phyloP scores from a whole-genome alignment of 345 rosid species.

The Eucalyptus leucophloia region DNA sequence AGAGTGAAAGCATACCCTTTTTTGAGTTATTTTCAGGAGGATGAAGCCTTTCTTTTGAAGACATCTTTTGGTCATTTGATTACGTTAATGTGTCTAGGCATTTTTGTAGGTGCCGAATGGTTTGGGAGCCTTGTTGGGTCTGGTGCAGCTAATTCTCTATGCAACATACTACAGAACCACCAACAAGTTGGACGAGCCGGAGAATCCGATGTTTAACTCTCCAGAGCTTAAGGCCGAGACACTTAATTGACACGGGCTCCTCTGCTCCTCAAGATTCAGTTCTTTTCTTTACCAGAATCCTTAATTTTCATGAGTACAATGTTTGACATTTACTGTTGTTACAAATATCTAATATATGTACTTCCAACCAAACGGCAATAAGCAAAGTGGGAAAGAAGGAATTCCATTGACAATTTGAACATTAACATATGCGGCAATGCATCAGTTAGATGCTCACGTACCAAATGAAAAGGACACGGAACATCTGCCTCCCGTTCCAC shows the following conservation, averaged over 20 bases:
- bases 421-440: not conserved
- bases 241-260: no score
- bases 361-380: not conserved
- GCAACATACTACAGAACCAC: constrained; percentile 26
- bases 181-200: constrained; percentile 14
- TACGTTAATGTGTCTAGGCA: not conserved
- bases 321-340: not conserved
- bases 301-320: not conserved
- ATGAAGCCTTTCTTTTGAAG: no score
- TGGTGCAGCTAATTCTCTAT: constrained; percentile 30
- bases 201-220: constrained; percentile 9
- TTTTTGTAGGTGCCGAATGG: constrained; percentile 24
- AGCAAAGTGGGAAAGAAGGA: not conserved
- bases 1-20: not conserved
- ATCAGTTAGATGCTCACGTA: not conserved
- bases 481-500: not conserved
- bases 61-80: not conserved
- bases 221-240: not conserved
- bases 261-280: not conserved
- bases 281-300: not conserved
- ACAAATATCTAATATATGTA: not conserved
- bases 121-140: constrained; percentile 37
- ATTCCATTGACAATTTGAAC: not conserved
- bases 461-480: not conserved
- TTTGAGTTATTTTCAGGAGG: not conserved